Base-by-base conservation (phyloP, 257 asterid genomes). In the Thymus quinquecostatus region DNA sequence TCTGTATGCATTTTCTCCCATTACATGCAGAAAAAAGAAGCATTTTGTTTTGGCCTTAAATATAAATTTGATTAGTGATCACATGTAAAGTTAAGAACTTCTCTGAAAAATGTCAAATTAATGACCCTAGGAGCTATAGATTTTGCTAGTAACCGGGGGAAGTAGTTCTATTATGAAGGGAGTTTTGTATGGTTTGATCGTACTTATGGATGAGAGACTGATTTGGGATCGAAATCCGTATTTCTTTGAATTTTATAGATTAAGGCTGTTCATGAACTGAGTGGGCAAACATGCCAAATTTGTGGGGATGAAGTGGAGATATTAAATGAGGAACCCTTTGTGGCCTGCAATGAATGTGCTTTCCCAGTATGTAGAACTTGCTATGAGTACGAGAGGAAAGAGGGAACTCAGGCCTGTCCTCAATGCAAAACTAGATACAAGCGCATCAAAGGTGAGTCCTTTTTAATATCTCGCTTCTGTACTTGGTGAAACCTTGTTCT, bases 271-370 rank as follows among this genome's bases (percentile, higher is more conserved):
- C 82, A 72, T 5, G 97, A 89, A 72, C 78, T 87, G 68, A 87
- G 95, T 74, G 96, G 85, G 56, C 88, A 78, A 77, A 82, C 61
- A 65, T 92, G 97, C 82, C 89, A 83, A 74, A 89, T 92, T 66
- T 92, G 97, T 38, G 93, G 75, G 75, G 97, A 92, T 72, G 96
- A 87, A 75, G 79, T 92, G 28, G 95, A 88, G 81, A 79, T 89
- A 47, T 85, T 82, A 12, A 88, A 86, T 55, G 95, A 92, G 11
- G 97, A 92, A 74, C 81, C 75, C 53, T 92, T 92, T 81, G 96
- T 89, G 73, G 98, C 97, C 1, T 93, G 98, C 96, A 89, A 93
- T 40, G 98, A 93, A 74, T 93, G 98, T 14, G 98, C 89, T 75
- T 89, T 91, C 86, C 98, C 98, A 5, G 86, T 91, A 58, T 93